Percentiles rank a stretch among this genome's conserved stretches.
phyloP scores from a whole-genome alignment of 2,329 filamentous ascomycete genomes.

The Trichoderma oligosporum region DNA sequence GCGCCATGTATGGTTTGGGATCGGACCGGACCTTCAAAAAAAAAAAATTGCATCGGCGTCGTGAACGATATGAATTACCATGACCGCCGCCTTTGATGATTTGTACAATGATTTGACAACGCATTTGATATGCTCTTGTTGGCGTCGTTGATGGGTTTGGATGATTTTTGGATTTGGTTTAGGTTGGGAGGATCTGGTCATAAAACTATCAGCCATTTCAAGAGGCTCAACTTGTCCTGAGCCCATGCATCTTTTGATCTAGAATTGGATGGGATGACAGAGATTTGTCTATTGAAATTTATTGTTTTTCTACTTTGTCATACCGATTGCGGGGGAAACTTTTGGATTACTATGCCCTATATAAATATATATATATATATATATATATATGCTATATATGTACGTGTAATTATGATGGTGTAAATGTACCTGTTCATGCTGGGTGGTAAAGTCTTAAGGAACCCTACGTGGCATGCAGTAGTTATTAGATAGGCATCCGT shows the following conservation, averaged over 20 bases:
- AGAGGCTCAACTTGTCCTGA: neutral
- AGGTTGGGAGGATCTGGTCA: neutral
- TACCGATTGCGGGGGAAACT: no score
- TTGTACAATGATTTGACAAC: slow-evolving; percentile 2
- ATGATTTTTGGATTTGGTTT: slow-evolving; percentile 1
- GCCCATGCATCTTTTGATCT: neutral
- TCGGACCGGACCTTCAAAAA: neutral
- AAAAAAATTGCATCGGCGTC: neutral
- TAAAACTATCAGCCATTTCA: neutral
- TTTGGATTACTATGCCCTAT: neutral
- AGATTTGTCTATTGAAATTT: neutral
- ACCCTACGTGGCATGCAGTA: neutral
- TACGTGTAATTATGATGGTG: slow-evolving; percentile 5
- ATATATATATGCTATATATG: no score
- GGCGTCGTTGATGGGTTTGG: slow-evolving; percentile 2
- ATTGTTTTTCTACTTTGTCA: no score
- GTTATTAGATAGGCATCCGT: no score
- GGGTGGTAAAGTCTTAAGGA: neutral
- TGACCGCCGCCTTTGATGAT: neutral
- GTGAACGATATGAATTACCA: neutral
- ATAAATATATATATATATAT: neutral
- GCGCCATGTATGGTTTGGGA: neutral
- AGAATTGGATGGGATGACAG: neutral
- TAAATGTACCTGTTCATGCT: neutral
- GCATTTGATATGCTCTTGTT: neutral